phyloP scores from a whole-genome alignment of 1,139 yeast genomes.

The Nakaseomyces uthaithaninus region DNA sequence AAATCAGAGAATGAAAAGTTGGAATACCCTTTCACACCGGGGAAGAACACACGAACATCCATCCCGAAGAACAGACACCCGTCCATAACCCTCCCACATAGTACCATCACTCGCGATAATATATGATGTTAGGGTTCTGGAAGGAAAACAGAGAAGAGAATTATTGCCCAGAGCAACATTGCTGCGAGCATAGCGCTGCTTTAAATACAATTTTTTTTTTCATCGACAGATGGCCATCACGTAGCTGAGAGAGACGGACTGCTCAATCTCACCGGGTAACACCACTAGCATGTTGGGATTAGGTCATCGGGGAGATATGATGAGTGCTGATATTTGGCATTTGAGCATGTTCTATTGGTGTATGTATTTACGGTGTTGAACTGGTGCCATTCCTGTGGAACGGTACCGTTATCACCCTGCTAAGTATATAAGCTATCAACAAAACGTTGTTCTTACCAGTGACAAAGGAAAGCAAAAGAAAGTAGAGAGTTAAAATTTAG shows the following conservation, averaged over 20 bases:
- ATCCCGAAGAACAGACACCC: conserved; percentile 1
- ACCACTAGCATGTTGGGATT: neutral
- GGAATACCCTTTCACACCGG: conserved; percentile 13
- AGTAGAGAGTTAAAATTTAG: neutral
- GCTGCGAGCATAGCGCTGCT: neutral
- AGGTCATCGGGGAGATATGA: conserved; percentile 1
- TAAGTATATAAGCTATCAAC: too few relatives aligned
- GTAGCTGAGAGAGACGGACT: too few relatives aligned
- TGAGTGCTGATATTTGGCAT: too few relatives aligned
- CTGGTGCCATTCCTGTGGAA: too few relatives aligned
- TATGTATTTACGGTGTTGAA: too few relatives aligned
- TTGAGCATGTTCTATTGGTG: too few relatives aligned
- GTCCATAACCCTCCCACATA: conserved; percentile 7
- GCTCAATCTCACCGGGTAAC: neutral
- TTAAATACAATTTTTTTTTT: conserved; percentile 1
- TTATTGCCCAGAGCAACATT: neutral
- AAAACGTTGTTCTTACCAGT: too few relatives aligned
- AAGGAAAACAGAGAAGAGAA: conserved; percentile 4
- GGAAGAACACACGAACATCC: conserved; percentile 9
- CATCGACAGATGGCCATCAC: too few relatives aligned
- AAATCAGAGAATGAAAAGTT: conserved; percentile 13
- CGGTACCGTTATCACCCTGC: too few relatives aligned
- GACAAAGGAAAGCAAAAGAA: neutral
- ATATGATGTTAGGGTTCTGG: conserved; percentile 22
- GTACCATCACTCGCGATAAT: conserved; percentile 17